phyloP scores from a whole-genome alignment of 495 filamentous ascomycete species.

The Trichoderma asperelloides region DNA sequence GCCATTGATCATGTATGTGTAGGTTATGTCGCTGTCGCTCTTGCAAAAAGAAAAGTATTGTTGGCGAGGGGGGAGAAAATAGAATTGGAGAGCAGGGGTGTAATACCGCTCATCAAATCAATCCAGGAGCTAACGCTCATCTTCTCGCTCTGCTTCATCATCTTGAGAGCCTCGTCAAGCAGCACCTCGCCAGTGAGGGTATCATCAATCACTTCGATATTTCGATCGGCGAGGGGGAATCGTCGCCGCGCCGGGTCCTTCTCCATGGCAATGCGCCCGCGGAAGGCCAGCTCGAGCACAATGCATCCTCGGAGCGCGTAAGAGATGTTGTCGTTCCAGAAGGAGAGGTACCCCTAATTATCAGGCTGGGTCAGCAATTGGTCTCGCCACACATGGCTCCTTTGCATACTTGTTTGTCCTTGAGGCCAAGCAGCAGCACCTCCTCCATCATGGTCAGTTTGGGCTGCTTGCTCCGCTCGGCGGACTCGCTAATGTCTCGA shows the following conservation, averaged over 20 bases:
- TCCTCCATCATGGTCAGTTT: conserved; percentile 99
- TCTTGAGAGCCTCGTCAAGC: conserved; percentile 95
- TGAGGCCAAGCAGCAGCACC: conserved; percentile 84
- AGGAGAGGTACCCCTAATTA: conserved; percentile 84
- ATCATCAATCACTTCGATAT: conserved; percentile 96
- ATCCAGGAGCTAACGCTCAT: conserved; percentile 99
- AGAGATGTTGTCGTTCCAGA: conserved; percentile 99
- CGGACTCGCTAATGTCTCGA: conserved; percentile 92
- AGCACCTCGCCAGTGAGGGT: conserved; percentile 95
- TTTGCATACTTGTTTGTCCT: conserved; percentile 85
- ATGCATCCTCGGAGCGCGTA: conserved; percentile 97
- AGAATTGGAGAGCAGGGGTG: neutral
- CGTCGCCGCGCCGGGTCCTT: conserved; percentile 87
- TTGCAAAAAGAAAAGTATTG: neutral
- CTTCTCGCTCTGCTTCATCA: conserved; percentile 99
- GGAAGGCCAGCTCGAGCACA: conserved; percentile 91
- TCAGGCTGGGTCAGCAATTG: conserved; percentile 7
- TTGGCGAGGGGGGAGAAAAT: neutral
- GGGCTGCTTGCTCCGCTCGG: conserved; percentile 93
- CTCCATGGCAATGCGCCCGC: conserved; percentile 96
- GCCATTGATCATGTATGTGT: neutral
- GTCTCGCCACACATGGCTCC: neutral
- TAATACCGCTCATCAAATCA: conserved; percentile 89
- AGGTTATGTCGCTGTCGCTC: neutral
- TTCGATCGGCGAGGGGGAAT: conserved; percentile 83